These are phyloP conservation scores for Boletellus sp. DNA, from an alignment of 768 basidiomycete genomes.

Conservation along the genomic window DNA sequence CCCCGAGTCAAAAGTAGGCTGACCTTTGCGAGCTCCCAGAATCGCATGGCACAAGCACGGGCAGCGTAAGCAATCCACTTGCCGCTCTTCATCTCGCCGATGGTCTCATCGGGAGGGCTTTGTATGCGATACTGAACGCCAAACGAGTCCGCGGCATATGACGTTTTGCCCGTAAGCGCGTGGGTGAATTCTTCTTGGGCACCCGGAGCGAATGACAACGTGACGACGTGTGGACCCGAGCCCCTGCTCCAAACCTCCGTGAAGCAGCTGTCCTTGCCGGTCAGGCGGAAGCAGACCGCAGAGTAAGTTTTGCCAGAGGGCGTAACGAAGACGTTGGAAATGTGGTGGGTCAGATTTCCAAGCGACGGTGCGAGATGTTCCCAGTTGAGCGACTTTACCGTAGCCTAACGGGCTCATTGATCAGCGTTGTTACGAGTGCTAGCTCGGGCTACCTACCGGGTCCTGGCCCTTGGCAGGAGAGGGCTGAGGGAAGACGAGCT, in stretches of 20 bases:
- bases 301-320: constrained; percentile 46
- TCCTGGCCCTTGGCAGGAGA: constrained; percentile 32
- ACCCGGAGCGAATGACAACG: constrained; percentile 49
- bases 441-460: constrained; percentile 26
- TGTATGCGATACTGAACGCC: constrained; percentile 53
- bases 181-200: constrained; percentile 48
- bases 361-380: constrained; percentile 42
- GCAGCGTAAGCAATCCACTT: constrained; percentile 90
- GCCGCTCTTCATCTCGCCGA: constrained; percentile 73
- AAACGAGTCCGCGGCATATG: constrained; percentile 33
- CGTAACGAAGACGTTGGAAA: constrained; percentile 39
- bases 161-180: constrained; percentile 32
- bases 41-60: constrained; percentile 68
- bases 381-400: constrained; percentile 32
- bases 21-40: constrained; percentile 84
- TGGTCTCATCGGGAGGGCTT: constrained; percentile 41
- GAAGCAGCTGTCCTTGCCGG: constrained; percentile 36
- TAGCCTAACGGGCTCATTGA: constrained; percentile 19
- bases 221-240: constrained; percentile 41
- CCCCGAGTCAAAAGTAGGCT: constrained; percentile 18
- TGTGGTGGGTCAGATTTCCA: constrained; percentile 47
- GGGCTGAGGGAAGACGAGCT: constrained; percentile 61
- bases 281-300: constrained; percentile 47
- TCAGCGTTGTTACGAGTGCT: background rate
- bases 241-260: constrained; percentile 33